A percentile compares a stretch with the other conserved stretches of the same genome.
These are phyloP conservation scores for Phytophthora pseudosyringae DNA, from an alignment of 352 stramenopile genomes.

Conservation along the genomic window DNA sequence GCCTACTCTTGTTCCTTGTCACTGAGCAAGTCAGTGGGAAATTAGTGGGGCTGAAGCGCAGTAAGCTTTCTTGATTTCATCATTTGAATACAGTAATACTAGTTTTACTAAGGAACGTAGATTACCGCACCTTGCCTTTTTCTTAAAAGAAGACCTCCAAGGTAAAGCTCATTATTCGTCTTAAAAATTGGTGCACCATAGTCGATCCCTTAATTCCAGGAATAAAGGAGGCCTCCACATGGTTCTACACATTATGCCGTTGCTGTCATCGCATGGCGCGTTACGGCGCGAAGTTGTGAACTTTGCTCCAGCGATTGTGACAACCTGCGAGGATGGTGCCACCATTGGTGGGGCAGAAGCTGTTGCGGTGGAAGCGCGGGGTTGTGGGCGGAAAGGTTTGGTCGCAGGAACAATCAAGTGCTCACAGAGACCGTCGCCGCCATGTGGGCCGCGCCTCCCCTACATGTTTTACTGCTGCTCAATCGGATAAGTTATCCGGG, in stretches of 20 bases:
- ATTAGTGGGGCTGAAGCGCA: no score
- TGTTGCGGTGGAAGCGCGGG: conserved; percentile 27
- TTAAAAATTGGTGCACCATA: no score
- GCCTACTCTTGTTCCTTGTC: no score
- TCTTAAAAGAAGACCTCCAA: no score
- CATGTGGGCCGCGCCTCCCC: conserved; percentile 18
- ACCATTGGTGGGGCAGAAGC: conserved; percentile 8
- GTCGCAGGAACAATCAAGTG: conserved; percentile 30
- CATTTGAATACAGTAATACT: no score
- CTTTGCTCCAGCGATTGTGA: not conserved
- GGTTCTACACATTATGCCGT: not conserved
- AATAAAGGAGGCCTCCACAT: not conserved
- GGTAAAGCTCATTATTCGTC: no score
- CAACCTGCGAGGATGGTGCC: not conserved
- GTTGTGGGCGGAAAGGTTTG: conserved; percentile 19
- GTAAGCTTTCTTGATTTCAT: no score
- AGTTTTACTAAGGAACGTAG: no score
- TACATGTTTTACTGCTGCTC: conserved; percentile 18
- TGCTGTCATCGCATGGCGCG: not conserved
- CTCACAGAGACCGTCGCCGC: conserved; percentile 17
- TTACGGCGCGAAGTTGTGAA: conserved; percentile 7
- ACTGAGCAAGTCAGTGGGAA: no score
- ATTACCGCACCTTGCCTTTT: no score
- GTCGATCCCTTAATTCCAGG: no score
- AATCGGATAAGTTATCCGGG: no score